Evolutionary conservation across 768 basidiomycete species (phyloP).

Genomic region (Gymnopilus junonius): DNA sequence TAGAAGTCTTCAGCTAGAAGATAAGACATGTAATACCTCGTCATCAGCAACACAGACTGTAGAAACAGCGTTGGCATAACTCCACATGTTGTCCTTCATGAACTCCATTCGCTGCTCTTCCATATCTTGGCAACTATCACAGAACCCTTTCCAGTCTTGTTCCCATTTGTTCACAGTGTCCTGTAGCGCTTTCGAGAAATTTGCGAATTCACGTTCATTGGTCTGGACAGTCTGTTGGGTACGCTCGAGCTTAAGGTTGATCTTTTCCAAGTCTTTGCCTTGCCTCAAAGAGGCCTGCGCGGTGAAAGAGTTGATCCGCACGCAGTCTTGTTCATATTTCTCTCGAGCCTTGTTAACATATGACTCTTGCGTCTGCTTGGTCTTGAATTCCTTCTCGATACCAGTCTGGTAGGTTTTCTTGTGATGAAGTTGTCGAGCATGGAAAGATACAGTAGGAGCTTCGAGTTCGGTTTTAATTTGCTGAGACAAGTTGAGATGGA

Average conservation of each 20-base stretch:
- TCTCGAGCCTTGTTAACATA: constrained; percentile 90
- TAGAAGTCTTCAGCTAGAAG: background rate
- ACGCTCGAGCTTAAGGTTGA: constrained; percentile 83
- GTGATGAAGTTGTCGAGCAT: constrained; percentile 67
- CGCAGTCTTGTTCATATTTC: constrained; percentile 91
- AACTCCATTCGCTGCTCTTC: constrained; percentile 96
- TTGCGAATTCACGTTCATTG: constrained; percentile 93
- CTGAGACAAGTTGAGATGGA: constrained; percentile 73
- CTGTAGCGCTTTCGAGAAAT: constrained; percentile 78
- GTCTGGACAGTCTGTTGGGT: constrained; percentile 90
- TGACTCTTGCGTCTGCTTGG: constrained; percentile 83
- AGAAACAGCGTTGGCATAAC: constrained; percentile 95
- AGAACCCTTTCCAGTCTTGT: constrained; percentile 91
- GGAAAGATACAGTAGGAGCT: constrained; percentile 60
- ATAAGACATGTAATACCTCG: constrained; percentile 61
- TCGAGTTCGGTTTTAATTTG: constrained; percentile 82
- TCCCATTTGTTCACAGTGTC: constrained; percentile 90
- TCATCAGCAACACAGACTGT: constrained; percentile 95
- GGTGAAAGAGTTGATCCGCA: constrained; percentile 92
- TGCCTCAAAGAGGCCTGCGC: constrained; percentile 91
- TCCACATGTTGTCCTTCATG: constrained; percentile 95
- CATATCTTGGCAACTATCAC: constrained; percentile 93
- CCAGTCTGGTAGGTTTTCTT: constrained; percentile 72
- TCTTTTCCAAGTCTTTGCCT: constrained; percentile 92
- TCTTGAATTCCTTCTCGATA: constrained; percentile 92